A percentile compares a stretch with the other conserved stretches of the same genome.
These are phyloP conservation scores for Venturia asperata DNA, from an alignment of 2,329 filamentous ascomycete species.

Conservation along the genomic window DNA sequence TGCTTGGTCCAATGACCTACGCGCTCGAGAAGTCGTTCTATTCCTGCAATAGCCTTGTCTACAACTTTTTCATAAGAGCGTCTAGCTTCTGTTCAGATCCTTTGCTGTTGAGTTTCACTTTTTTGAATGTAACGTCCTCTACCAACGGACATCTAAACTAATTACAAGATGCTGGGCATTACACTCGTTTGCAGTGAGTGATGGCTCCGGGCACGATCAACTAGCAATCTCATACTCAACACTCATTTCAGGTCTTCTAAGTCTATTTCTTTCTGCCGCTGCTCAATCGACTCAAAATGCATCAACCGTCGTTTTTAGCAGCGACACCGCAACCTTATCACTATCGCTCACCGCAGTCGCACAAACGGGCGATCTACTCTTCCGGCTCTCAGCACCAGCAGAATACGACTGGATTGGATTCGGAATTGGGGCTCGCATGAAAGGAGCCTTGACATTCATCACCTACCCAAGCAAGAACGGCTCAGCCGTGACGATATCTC, in stretches of 20 bases:
- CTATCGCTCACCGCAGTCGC: conserved; percentile 23
- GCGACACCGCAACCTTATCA: conserved; percentile 22
- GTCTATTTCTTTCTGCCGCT: background rate
- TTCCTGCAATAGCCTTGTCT: background rate
- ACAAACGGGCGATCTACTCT: conserved; percentile 43
- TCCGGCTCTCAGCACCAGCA: conserved; percentile 45
- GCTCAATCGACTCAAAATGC: background rate
- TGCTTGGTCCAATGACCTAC: background rate
- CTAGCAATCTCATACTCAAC: background rate
- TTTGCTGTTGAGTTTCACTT: background rate
- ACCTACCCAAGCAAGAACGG: conserved; percentile 44
- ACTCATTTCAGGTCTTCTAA: background rate
- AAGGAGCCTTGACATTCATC: conserved; percentile 50
- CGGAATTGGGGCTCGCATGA: conserved; percentile 48
- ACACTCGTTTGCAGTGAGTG: background rate
- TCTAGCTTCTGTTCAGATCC: background rate
- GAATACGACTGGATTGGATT: conserved; percentile 47
- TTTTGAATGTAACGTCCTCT: too few species aligned
- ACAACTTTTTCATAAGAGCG: background rate
- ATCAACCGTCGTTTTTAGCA: conserved; percentile 1
- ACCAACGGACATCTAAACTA: background rate
- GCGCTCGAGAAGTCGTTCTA: background rate
- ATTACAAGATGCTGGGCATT: background rate
- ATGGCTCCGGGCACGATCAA: background rate
- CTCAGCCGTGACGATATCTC: conserved; percentile 48